Base-by-base conservation (phyloP, 768 basidiomycete genomes). In the Boletus reticulatus region DNA sequence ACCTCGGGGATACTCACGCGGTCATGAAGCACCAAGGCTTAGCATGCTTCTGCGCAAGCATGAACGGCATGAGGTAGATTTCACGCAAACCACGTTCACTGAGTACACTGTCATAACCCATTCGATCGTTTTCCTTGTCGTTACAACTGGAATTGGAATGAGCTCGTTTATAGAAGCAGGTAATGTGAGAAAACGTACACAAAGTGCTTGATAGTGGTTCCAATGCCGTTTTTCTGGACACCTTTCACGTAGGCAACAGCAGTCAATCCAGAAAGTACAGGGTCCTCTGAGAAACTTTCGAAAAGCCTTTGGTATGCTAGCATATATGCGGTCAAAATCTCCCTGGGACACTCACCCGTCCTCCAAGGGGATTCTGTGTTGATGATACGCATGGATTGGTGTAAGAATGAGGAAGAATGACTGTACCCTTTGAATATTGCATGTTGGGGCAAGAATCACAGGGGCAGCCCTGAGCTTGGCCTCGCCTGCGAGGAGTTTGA, bases 211-310 rank as follows among this genome's bases (percentile, higher is more conserved):
- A 92, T 87, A 4, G 87, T 79, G 7, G 83, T 79, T 19, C 85
- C 88, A 43, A 94, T 83, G 1, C 90, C 89, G n/a, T 82, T 81
- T 19, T 70, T 80, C 70, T 94, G 92, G 4, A 91, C 78, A 8
- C 89, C 89, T 48, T 82, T 84, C n/a, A 90, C 78, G 61, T 90
- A 92, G 16, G 86, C 79, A 0, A 87, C 80, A 3, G 88, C 81
- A 17, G 89, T 78, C 59, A 80, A 74, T 9, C 90, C 91, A 7
- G 87, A 88, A 6, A 92, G 77, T 56, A 80, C 72, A 0, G 90
- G 89, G 58, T 92, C 89, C 63, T 92, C 88, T 0, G 89, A 87
- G 71, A 89, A 90, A 52, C 83, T 85, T 65, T 90, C 89, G 61
- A 90, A 89, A 66, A n/a, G 84, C 80, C 84, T 87, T 56, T 8